Base-by-base conservation (phyloP, 2,329 filamentous ascomycete species). In the Colletotrichum brevisporum region DNA sequence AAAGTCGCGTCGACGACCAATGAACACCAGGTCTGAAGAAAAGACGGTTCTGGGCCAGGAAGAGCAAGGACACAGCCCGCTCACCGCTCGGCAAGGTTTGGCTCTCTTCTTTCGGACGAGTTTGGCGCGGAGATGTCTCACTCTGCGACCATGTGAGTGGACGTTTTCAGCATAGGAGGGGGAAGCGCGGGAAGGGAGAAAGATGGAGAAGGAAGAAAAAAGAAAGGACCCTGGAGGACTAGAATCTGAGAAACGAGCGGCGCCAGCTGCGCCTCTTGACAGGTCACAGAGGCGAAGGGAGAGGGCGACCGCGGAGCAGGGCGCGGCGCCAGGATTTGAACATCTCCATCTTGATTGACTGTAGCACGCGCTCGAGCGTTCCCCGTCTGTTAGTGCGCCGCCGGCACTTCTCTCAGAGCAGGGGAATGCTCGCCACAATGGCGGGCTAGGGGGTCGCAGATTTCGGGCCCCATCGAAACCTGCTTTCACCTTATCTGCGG, bases 351-450 rank as follows among this genome's bases (percentile, higher is more conserved):
- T 36, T 64, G 43, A 31, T 18, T 24, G 61, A 59, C 47, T 48
- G 18, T 21, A 39, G 63, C 63, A 47, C 27, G 45, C 60, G 65
- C 45, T 68, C 54, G 48, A 60, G 54, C 55, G 50, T 51, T 69
- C n/a, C 62, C 45, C 55, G 55, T 60, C 50, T 18, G 50, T 60
- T 41, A n/a, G 27, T 24, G 45, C 45, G 16, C 39, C 6, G 18
- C 36, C 36, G 45, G 62, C 62, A 60, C 43, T 50, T 52, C 15
- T 13, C 1, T 2, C n/a, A 10, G 8, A 41, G 36, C 66, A 69
- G 62, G 66, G 66, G 26, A 45, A 66, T 69, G 66, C 62, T 60
- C 62, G 62, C 51, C 62, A 52, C 55, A 9, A 15, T n/a, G 41
- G 41, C 3, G 31, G 61, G 39, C 36, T 21, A 55, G 51, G 48